These are phyloP conservation scores for Calonectria pseudoturangicola DNA, from an alignment of 2,329 filamentous ascomycete species.

Conservation along the genomic window DNA sequence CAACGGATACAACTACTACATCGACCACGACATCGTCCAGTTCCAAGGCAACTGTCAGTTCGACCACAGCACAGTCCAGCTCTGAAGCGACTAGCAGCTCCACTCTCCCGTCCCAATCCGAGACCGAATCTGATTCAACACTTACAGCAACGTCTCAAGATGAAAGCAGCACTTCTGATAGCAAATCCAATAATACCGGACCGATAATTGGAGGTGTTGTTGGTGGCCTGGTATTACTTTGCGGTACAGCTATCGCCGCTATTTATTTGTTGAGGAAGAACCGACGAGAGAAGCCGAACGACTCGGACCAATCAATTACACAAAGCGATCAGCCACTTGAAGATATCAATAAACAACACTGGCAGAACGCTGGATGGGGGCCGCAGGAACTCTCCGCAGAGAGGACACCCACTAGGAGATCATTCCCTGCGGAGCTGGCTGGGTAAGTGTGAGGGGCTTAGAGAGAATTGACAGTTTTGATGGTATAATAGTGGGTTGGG, in stretches of 20 bases:
- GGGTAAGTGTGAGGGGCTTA: neutral
- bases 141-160: neutral
- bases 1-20: constrained; percentile 35
- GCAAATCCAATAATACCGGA: constrained; percentile 52
- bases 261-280: constrained; percentile 27
- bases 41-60: neutral
- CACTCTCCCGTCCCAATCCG: neutral
- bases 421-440: neutral
- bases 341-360: neutral
- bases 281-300: neutral
- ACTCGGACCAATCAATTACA: neutral
- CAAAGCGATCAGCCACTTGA: neutral
- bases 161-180: neutral
- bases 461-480: too few species aligned
- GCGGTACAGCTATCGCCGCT: constrained; percentile 51
- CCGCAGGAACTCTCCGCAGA: neutral
- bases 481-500: too few species aligned
- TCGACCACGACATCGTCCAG: neutral
- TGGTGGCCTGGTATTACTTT: constrained; percentile 59
- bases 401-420: neutral
- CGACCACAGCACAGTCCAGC: neutral
- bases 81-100: neutral
- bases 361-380: neutral
- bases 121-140: neutral
- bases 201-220: constrained; percentile 60